These are phyloP conservation scores for Achaetomium macrosporum DNA, from an alignment of 2,329 filamentous ascomycete species.

Conservation along the genomic window DNA sequence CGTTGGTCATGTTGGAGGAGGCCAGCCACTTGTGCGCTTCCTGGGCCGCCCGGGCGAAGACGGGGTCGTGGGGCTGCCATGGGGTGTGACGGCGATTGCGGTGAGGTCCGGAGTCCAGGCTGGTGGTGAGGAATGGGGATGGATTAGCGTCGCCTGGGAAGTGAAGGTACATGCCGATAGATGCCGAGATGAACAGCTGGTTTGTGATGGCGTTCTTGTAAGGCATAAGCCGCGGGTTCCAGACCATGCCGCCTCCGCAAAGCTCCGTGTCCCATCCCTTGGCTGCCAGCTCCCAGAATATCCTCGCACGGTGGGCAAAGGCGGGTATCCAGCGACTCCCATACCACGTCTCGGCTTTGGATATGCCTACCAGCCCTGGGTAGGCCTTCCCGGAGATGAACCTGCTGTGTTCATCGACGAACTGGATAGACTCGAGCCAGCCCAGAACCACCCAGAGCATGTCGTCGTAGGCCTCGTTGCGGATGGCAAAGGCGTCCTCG, in stretches of 20 bases:
- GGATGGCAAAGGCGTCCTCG: conserved; percentile 69
- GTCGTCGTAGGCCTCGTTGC: conserved; percentile 78
- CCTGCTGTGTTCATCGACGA: conserved; percentile 63
- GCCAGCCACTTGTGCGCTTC: conserved; percentile 77
- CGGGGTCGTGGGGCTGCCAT: conserved; percentile 44
- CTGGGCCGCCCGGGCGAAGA: conserved; percentile 67
- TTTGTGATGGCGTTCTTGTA: conserved; percentile 99
- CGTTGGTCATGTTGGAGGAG: conserved; percentile 73
- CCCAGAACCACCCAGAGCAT: conserved; percentile 93
- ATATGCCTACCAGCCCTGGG: background rate
- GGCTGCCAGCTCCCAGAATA: conserved; percentile 79
- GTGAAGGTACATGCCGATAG: conserved; percentile 81
- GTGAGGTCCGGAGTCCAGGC: conserved; percentile 15
- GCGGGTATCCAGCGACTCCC: conserved; percentile 67
- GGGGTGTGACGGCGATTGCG: conserved; percentile 31
- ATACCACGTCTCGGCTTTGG: conserved; percentile 56
- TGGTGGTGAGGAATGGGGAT: conserved; percentile 51
- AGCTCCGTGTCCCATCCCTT: conserved; percentile 75
- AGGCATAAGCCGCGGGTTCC: conserved; percentile 72
- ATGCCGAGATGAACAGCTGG: conserved; percentile 79
- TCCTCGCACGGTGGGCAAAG: conserved; percentile 74
- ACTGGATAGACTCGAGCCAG: conserved; percentile 78
- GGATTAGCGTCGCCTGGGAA: conserved; percentile 75
- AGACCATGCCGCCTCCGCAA: conserved; percentile 84
- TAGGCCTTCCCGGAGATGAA: conserved; percentile 37